Base-by-base conservation (phyloP, 2,329 filamentous ascomycete genomes). In the Myriosclerotinia duriaeana region DNA sequence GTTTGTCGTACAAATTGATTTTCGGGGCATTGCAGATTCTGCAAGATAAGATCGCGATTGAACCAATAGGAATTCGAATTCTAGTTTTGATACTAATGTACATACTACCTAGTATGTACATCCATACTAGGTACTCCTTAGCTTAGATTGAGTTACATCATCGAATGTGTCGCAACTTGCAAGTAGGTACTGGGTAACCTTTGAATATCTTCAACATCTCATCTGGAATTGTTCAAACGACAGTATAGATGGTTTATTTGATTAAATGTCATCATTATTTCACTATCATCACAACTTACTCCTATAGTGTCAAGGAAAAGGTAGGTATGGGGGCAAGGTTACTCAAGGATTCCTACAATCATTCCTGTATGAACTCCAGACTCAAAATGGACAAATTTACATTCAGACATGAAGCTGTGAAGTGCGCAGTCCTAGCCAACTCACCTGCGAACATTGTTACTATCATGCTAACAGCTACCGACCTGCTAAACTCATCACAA, bases 1-100 rank as follows among this genome's bases (percentile, higher is more conserved):
- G 60, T 46, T 64, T 42, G 20, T 12, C 14, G 38, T 26, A 17
- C n/a, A 20, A 42, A 30, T 56, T 17, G 42, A 59, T 59, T 48
- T 59, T 48, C 42, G 22, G 30, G 44, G n/a, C 20, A 17, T 50
- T 60, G 58, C 44, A 60, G 58, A 60, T 50, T 61, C 44, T 61
- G 58, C 58, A 40, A 55, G 58, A 61, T 61, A 61, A 61, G 58
- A 50, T 50, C 30, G 14, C 38, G 8, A 0, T 26, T 22, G 14
- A 1, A 26, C 58, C 58, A 61, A 61, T 61, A 58, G 55, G 15
- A 44, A 11, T 12, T 42, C 2, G 15, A 44, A 11, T 12, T 42
- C 2, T n/a, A 3, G 0, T 14, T 44, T 26, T 26, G 26, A 26
- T 26, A 26, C 26, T 26, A 26, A 26, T 26, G 26, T 26, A 26